A percentile compares a stretch with the other conserved stretches of the same genome.
These are phyloP conservation scores for Schizonepeta tenuifolia DNA, from an alignment of 257 asterid species.

Conservation along the genomic window DNA sequence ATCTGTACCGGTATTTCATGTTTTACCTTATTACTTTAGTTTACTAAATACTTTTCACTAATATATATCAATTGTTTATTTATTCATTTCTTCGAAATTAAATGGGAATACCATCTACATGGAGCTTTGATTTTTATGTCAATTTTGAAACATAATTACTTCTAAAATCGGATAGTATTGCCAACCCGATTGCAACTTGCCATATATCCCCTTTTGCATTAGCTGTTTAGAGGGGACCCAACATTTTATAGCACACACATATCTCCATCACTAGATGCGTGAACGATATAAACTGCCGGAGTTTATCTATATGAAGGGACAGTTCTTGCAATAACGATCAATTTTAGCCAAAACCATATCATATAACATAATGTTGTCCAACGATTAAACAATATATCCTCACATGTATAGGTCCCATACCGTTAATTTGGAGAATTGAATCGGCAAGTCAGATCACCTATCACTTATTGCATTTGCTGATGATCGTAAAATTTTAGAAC, in stretches of 20 bases:
- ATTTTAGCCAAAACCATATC: neutral
- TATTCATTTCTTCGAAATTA: no score
- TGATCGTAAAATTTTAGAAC: no score
- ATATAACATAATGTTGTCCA: neutral
- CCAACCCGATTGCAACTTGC: slow-evolving; percentile 42
- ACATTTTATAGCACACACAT: neutral
- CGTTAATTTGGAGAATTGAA: neutral
- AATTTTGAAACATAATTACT: no score
- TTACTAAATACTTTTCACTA: neutral
- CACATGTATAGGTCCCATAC: neutral
- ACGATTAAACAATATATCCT: neutral
- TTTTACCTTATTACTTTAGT: neutral
- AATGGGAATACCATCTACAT: no score
- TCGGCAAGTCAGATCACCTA: neutral
- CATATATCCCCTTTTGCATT: slow-evolving; percentile 40
- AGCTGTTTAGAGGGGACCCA: slow-evolving; percentile 31
- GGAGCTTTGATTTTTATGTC: no score
- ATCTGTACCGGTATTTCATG: neutral
- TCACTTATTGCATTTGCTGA: no score
- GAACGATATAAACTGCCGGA: neutral
- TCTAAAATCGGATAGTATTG: slow-evolving; percentile 39
- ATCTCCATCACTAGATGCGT: slow-evolving; percentile 11
- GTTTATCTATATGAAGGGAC: neutral
- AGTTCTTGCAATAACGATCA: neutral
- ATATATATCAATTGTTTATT: neutral